Conservation (phyloP, 169 alveolate genomes). For the Plasmodium inui region DNA sequence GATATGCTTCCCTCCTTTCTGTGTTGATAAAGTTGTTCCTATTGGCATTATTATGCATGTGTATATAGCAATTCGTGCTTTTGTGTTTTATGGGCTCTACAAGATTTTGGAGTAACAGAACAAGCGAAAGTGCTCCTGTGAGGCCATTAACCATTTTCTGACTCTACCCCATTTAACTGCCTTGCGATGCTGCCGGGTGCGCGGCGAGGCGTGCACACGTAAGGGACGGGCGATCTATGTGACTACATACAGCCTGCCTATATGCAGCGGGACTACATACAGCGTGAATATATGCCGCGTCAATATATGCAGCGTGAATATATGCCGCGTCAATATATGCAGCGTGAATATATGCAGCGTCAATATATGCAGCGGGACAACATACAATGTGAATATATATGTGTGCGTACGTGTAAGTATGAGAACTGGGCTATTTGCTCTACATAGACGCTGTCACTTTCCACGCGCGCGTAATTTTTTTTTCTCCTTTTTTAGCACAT, state of each 20-base stretch:
- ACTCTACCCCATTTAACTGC: constrained; percentile 42
- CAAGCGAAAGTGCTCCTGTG: constrained; percentile 44
- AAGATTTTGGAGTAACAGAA: constrained; percentile 51
- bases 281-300: neutral
- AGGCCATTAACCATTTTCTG: constrained; percentile 56
- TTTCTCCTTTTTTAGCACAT: neutral
- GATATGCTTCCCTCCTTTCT: constrained; percentile 43
- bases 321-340: neutral
- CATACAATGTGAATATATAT: neutral
- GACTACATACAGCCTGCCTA: neutral
- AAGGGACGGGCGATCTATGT: neutral
- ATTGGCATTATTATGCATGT: constrained; percentile 71
- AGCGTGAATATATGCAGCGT: neutral
- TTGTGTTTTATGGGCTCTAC: constrained; percentile 55
- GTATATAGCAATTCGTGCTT: constrained; percentile 42
- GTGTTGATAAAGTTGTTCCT: constrained; percentile 30
- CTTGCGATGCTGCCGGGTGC: neutral
- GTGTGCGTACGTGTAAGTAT: neutral
- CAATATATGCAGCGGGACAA: too few species aligned
- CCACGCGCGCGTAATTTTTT: neutral
- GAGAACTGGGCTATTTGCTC: neutral
- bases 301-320: neutral
- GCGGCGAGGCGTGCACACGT: neutral
- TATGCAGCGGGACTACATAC: neutral
- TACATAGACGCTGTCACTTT: neutral